Evolutionary conservation across 352 stramenopile species (phyloP), one percentile per base, ranked within the genome.

Genomic region (Phytopythium oedochilum): DNA sequence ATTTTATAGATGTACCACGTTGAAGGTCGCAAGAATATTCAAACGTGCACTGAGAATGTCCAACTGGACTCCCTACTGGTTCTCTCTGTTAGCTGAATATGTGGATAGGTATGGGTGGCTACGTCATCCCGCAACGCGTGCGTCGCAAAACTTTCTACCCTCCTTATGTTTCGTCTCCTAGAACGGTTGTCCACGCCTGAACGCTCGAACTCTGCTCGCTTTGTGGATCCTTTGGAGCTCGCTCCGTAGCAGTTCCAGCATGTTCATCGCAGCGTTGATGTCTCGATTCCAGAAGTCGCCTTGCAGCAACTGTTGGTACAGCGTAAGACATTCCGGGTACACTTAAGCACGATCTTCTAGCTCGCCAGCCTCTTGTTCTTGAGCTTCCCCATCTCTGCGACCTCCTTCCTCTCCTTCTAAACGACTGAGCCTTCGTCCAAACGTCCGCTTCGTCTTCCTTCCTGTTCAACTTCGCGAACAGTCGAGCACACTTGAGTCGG

Each of bases 291-390:
- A 9, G 29, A 32, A 9, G 5, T 32, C 9, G 29, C 29, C 29
- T 32, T 32, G 5, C 29, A 32, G 29, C 29, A 5, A 32, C 29
- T 10, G 29, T 32, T 32, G 29, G 29, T 32, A 32, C 29, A 32
- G 32, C 32, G 32, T 11, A 15, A 36, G 32, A 36, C 29, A 9
- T 32, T 32, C 29, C 29, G 9, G 29, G 29, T 32, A 36, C 23
- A 45, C 55, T 52, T 61, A 18, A 61, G 47, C 17, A 56, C 38
- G 55, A 61, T 43, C 38, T 56, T 56, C 34, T 26, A 38, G 47
- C 31, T 23, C 38, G 12, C 20, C 18, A 55, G n/a, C n/a, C n/a
- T 56, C 8, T 26, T 25, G 4, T 61, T 52, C 39, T 14, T 35
- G 28, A 53, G 39, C 22, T 39, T 56, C 18, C 11, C 0, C 46